These are phyloP conservation scores for Jatropha curcas DNA, from an alignment of 345 rosid species.

Conservation along the genomic window DNA sequence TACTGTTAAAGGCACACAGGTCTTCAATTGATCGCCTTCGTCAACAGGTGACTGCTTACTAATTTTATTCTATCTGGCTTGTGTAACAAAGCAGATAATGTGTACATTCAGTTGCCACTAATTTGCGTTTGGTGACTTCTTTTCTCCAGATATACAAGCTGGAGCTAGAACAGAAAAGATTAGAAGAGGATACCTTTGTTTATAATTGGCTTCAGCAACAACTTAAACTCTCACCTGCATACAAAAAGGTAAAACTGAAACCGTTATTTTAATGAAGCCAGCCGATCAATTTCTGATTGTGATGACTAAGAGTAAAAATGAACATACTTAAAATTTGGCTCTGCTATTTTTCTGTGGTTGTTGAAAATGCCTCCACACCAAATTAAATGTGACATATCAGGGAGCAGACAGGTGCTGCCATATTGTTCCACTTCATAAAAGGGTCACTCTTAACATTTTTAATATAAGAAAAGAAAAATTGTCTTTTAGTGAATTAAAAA, in stretches of 20 bases:
- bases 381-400: background rate
- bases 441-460: no score
- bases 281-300: background rate
- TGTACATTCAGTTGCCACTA: slow-evolving; percentile 16
- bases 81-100: background rate
- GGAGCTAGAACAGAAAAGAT: slow-evolving; percentile 80
- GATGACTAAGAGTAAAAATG: background rate
- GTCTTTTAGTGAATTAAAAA: background rate
- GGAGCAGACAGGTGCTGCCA: no score
- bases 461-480: no score
- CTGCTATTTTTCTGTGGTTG: background rate
- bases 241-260: slow-evolving; percentile 59
- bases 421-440: no score
- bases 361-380: background rate
- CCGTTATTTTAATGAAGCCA: background rate
- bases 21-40: slow-evolving; percentile 78
- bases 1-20: slow-evolving; percentile 79
- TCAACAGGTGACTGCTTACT: slow-evolving; percentile 61
- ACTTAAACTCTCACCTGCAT: slow-evolving; percentile 88
- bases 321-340: background rate
- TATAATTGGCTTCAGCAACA: slow-evolving; percentile 94
- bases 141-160: slow-evolving; percentile 66
- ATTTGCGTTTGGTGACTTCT: slow-evolving; percentile 15
- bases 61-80: slow-evolving; percentile 19
- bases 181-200: slow-evolving; percentile 83